These are phyloP conservation scores for Backusella psychrophila DNA, from an alignment of 192 early-diverging fungal species.

Conservation along the genomic window DNA sequence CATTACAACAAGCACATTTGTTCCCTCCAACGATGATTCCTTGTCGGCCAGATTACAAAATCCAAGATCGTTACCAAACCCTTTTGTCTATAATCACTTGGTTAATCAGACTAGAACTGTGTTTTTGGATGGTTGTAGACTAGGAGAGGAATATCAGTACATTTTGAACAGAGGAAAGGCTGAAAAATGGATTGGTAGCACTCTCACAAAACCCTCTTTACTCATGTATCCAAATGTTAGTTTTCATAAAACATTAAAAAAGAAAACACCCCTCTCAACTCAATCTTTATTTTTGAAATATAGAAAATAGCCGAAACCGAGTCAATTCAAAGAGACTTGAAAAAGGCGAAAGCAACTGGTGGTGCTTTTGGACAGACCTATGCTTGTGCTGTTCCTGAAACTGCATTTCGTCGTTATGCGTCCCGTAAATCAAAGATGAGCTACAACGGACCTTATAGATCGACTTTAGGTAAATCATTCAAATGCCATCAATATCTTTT, in stretches of 20 bases:
- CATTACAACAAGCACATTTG: slow-evolving; percentile 6
- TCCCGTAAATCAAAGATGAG: background rate
- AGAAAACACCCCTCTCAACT: background rate
- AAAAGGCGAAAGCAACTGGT: background rate
- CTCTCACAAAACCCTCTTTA: slow-evolving; percentile 41
- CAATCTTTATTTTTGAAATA: background rate
- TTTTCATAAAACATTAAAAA: background rate
- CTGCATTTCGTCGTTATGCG: background rate
- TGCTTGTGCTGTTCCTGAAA: background rate
- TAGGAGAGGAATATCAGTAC: slow-evolving; percentile 54
- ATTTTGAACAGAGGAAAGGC: slow-evolving; percentile 43
- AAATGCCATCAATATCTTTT: background rate
- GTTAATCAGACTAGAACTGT: background rate
- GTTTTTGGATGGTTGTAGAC: slow-evolving; percentile 29
- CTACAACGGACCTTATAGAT: background rate
- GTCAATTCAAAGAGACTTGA: background rate
- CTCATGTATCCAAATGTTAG: slow-evolving; percentile 43
- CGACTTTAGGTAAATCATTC: background rate
- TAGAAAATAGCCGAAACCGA: background rate
- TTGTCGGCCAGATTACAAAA: background rate
- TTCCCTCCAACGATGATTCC: background rate
- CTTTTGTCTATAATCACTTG: background rate
- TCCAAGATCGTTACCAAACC: background rate
- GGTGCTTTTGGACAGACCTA: background rate
- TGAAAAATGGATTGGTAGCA: slow-evolving; percentile 41